Evolutionary conservation across 106 monocot species (phyloP), one percentile per base, ranked within the genome.

Genomic region (Apostasia shenzhenica): DNA sequence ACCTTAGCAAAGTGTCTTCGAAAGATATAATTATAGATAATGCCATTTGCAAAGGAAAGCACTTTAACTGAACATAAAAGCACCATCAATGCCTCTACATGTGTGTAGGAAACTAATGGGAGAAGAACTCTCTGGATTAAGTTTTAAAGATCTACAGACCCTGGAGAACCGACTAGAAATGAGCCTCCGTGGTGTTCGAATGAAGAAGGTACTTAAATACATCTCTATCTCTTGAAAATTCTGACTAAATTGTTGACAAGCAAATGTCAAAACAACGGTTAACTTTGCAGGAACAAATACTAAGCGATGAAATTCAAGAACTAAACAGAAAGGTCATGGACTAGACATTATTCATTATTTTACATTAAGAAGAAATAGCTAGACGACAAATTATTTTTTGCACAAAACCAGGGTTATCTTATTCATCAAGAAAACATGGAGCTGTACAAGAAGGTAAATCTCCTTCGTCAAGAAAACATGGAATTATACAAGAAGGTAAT

Each of bases 231-330:
- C 13, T 3, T 56, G 3, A 56, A 12, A 14, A 56, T n/a, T 14
- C 3, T 13, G 56, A 12, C 13, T 14, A 56, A 3, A 12, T 56
- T 56, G 1, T 56, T 56, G 56, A 56, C 13, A 12, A 1, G 26
- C 26, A 26, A 26, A 26, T 26, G n/a, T n/a, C 8, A 56, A 13
- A 14, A 3, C 12, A 56, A 12, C n/a, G 10, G n/a, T 77, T 75
- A 76, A 10, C 56, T 53, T 61, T 75, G 59, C 55, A 91, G 91
- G 91, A 91, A 10, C 81, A 77, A 77, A 47, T 91, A 71, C 42
- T 91, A 41, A 71, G 79, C 49, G 66, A 87, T 74, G 87, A 87
- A 75, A 91, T 91, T 80, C 84, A 87, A 81, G 91, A 91, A 67
- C 81, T 91, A 14, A 84, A 84, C 58, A 78, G 71, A 47, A 91